Conservation (phyloP, 768 basidiomycete species). For the Boletus eberwhitei region DNA sequence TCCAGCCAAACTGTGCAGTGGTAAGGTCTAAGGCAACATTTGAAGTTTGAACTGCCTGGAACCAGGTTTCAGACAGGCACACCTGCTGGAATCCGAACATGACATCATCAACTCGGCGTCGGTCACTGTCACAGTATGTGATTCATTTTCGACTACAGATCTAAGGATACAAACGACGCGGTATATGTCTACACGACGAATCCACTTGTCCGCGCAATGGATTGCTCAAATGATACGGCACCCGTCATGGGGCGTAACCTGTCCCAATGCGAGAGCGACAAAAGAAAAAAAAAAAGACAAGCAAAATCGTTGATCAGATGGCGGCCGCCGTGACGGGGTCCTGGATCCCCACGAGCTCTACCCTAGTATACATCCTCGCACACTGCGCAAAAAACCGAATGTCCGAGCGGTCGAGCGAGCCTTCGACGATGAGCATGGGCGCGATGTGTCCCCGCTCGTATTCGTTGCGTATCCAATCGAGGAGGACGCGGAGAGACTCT, state of each 20-base stretch:
- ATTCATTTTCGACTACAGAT: not conserved
- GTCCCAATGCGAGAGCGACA: not conserved
- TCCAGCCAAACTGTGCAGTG: too few species aligned
- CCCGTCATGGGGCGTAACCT: not conserved
- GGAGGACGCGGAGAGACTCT: constrained; percentile 18
- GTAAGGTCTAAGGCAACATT: too few species aligned
- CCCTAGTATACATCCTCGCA: constrained; percentile 8
- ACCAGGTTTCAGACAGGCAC: too few species aligned
- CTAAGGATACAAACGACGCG: constrained; percentile 4
- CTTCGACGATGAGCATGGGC: constrained; percentile 21
- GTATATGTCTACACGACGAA: not conserved
- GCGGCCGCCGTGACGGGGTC: not conserved
- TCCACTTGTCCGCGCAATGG: not conserved
- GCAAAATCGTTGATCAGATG: constrained; percentile 2
- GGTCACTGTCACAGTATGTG: too few species aligned
- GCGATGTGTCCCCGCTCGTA: constrained; percentile 3
- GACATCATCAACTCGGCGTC: too few species aligned
- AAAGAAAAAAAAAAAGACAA: not conserved
- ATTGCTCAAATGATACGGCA: not conserved
- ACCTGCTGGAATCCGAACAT: too few species aligned
- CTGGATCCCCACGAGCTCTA: constrained; percentile 13
- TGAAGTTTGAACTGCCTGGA: too few species aligned
- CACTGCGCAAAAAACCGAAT: constrained; percentile 14
- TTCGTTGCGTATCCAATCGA: constrained; percentile 22
- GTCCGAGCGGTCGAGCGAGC: constrained; percentile 13